Evolutionary conservation across 345 rosid species (phyloP).

Genomic region (Crucihimalaya himalaica): DNA sequence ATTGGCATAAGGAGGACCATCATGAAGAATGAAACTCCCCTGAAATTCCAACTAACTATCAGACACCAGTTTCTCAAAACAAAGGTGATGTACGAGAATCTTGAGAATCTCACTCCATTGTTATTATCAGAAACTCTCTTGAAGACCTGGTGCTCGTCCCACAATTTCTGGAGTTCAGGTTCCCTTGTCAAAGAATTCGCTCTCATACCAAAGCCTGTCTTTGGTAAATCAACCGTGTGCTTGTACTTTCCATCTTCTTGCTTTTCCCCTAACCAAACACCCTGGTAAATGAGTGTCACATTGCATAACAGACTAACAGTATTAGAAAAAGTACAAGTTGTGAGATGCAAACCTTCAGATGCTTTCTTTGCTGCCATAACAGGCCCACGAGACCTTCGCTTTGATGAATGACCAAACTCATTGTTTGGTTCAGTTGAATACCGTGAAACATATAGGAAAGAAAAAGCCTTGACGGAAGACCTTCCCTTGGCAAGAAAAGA

Average conservation of each 20-base stretch:
- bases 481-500: conserved; percentile 46
- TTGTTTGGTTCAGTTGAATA: conserved; percentile 49
- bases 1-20: conserved; percentile 98
- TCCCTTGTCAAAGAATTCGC: conserved; percentile 84
- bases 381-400: conserved; percentile 85
- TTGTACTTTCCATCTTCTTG: conserved; percentile 90
- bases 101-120: conserved; percentile 63
- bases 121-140: conserved; percentile 71
- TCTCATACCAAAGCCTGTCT: conserved; percentile 86
- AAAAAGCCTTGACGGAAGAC: conserved; percentile 50
- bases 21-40: conserved; percentile 90
- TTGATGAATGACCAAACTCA: conserved; percentile 57
- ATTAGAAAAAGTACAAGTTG: conserved; percentile 8
- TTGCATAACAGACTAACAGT: neutral
- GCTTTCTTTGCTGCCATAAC: conserved; percentile 92
- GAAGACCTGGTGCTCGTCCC: conserved; percentile 89
- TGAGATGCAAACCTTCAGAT: conserved; percentile 54
- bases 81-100: conserved; percentile 22
- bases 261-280: conserved; percentile 59
- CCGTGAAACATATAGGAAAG: conserved; percentile 46
- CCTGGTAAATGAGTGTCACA: conserved; percentile 23
- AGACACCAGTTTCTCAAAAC: conserved; percentile 36
- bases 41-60: conserved; percentile 43
- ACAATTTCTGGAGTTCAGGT: conserved; percentile 87
- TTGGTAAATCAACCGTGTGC: conserved; percentile 88